These are phyloP conservation scores for Kondoa subrosea DNA, from an alignment of 768 basidiomycete genomes.

Conservation along the genomic window DNA sequence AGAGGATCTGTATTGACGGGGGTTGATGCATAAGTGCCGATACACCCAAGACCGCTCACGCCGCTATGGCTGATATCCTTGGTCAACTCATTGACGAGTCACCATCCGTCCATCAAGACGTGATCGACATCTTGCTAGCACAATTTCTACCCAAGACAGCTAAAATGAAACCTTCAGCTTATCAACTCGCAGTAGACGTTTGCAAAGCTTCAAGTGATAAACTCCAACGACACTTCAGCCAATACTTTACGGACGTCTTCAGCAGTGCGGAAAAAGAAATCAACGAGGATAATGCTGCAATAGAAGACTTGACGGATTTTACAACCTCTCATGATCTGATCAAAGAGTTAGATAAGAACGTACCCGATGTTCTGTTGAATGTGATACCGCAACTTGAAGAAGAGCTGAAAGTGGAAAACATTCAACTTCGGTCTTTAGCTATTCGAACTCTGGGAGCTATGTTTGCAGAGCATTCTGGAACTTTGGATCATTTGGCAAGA, in stretches of 20 bases:
- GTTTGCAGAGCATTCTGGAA: slow-evolving; percentile 48
- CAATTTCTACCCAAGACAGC: slow-evolving; percentile 65
- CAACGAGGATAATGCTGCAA: slow-evolving; percentile 32
- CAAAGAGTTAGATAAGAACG: slow-evolving; percentile 59
- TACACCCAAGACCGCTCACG: slow-evolving; percentile 61
- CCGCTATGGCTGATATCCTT: slow-evolving; percentile 76
- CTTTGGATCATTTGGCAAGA: slow-evolving; percentile 45
- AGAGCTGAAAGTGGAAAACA: slow-evolving; percentile 60
- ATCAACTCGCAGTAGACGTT: slow-evolving; percentile 65
- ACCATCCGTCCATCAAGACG: slow-evolving; percentile 53
- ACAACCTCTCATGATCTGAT: slow-evolving; percentile 68
- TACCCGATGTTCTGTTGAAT: slow-evolving; percentile 64
- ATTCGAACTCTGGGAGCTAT: slow-evolving; percentile 77
- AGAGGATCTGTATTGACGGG: no score
- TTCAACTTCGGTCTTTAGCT: slow-evolving; percentile 52
- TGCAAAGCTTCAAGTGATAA: slow-evolving; percentile 70
- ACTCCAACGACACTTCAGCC: slow-evolving; percentile 70
- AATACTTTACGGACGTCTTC: slow-evolving; percentile 82
- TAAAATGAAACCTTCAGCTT: slow-evolving; percentile 35
- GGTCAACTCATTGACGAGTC: slow-evolving; percentile 77
- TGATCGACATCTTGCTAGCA: slow-evolving; percentile 61
- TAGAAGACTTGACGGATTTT: slow-evolving; percentile 42
- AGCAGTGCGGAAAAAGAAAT: slow-evolving; percentile 32
- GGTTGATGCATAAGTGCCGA: slow-evolving; percentile 46
- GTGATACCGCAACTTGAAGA: slow-evolving; percentile 88